Base-by-base conservation (phyloP, 192 early-diverging fungal species). In the Entomortierella chlamydospora region DNA sequence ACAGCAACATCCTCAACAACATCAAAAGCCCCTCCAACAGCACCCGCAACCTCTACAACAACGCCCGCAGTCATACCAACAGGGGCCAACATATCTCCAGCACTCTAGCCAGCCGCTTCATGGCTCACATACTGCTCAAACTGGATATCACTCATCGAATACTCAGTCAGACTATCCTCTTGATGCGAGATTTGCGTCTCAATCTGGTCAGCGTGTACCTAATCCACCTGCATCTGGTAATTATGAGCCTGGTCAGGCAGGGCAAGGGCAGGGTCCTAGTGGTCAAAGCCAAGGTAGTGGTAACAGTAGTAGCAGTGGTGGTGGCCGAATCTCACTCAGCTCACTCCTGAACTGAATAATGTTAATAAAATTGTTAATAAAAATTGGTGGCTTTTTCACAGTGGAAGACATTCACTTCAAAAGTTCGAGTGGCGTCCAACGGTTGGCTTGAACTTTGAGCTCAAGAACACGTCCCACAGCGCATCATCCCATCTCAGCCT, bases 291-390 rank as follows among this genome's bases (percentile, higher is more conserved):
- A 4, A 31, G 47, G 55, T 52, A 23, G 66, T 42, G 56, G 55
- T 23, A n/a, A n/a, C n/a, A n/a, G n/a, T n/a, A n/a, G n/a, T n/a
- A n/a, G n/a, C n/a, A 33, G 66, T 57, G 51, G 41, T 11, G 31
- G 67, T 25, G 49, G 56, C 31, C 41, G 71, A 49, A 73, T 73
- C 47, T 73, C 71, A 1, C 55, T 73, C n/a, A 73, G 62, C 8
- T 73, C 71, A 7, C 56, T 73, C 11, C 25, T 73, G 62, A 73
- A 73, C 29, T 73, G 49, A 33, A 30, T 15, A 37, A n/a, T n/a
- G n/a, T n/a, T n/a, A n/a, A n/a, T n/a, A n/a, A n/a, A n/a, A n/a
- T 41, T 13, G 39, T 9, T 47, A 47, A 47, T 47, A 47, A 47
- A 47, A 47, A 41, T 13, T 13, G 6, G 13, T n/a, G n/a, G n/a